Evolutionary conservation across 2,329 filamentous ascomycete genomes (phyloP).

Genomic region (Chaetomium olivaceum): DNA sequence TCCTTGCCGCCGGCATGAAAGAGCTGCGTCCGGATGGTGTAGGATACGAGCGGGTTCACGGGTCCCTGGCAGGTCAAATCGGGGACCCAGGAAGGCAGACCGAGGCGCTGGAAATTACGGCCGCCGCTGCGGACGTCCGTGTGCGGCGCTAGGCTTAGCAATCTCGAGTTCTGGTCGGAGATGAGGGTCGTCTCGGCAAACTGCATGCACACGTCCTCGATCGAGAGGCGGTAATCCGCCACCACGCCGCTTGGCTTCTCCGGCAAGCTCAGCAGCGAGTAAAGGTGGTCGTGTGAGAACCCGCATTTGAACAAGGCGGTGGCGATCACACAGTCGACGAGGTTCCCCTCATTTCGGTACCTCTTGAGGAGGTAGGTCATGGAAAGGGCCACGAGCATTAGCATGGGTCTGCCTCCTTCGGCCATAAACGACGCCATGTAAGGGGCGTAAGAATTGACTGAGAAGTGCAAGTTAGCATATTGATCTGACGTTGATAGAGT

Average conservation of each 20-base stretch:
- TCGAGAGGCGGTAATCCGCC: neutral
- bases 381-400: neutral
- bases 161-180: neutral
- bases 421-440: neutral
- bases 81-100: slow-evolving; percentile 3
- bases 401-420: neutral
- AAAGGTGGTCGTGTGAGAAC: slow-evolving; percentile 4
- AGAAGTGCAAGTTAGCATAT: neutral
- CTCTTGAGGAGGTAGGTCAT: neutral
- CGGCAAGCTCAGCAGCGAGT: slow-evolving; percentile 8
- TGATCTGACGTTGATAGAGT: neutral
- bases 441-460: neutral
- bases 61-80: neutral
- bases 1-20: slow-evolving; percentile 5
- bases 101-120: neutral
- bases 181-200: neutral
- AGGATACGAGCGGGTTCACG: neutral
- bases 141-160: neutral
- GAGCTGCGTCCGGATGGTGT: slow-evolving; percentile 3
- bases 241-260: neutral
- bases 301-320: neutral
- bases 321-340: slow-evolving; percentile 1
- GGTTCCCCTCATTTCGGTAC: neutral
- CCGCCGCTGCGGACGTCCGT: neutral
- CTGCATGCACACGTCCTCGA: neutral